phyloP scores from a whole-genome alignment of 768 basidiomycete genomes.

The Leucosporidium scottii region DNA sequence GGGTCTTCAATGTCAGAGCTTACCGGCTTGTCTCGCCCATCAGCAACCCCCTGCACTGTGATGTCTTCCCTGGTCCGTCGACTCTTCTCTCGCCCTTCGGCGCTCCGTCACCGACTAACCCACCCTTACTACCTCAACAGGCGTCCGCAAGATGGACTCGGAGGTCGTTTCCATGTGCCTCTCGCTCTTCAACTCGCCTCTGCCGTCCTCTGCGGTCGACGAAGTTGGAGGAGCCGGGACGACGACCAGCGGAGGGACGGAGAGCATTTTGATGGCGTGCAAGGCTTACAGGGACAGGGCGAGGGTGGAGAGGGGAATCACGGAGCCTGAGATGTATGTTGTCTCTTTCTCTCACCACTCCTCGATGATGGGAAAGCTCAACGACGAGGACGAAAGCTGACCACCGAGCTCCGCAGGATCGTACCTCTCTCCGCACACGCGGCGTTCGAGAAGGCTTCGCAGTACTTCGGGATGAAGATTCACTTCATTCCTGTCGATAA shows the following conservation, averaged over 20 bases:
- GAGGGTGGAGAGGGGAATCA: conserved; percentile 71
- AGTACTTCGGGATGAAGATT: conserved; percentile 82
- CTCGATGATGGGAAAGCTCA: too few relatives aligned
- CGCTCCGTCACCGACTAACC: neutral
- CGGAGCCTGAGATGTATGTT: conserved; percentile 80
- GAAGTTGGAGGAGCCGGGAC: conserved; percentile 64
- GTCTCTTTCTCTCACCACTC: neutral
- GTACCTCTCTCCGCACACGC: conserved; percentile 80
- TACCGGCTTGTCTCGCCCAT: neutral
- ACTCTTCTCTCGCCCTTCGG: neutral
- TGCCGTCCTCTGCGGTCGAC: conserved; percentile 14
- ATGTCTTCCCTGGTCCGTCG: conserved; percentile 63
- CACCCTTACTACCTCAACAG: conserved; percentile 35
- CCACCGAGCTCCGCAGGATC: conserved; percentile 50
- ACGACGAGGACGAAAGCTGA: neutral
- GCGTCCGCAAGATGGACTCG: conserved; percentile 92
- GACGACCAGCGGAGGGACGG: conserved; percentile 92
- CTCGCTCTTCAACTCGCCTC: conserved; percentile 57
- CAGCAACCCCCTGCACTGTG: conserved; percentile 73
- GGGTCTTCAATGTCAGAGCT: neutral
- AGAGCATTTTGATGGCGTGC: conserved; percentile 89
- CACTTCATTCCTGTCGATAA: conserved; percentile 76
- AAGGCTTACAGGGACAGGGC: conserved; percentile 96
- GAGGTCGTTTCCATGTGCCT: conserved; percentile 48
- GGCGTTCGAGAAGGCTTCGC: conserved; percentile 83